Base-by-base conservation (phyloP, 805 yeast genomes). In the Cyberlindnera mycetangii region DNA sequence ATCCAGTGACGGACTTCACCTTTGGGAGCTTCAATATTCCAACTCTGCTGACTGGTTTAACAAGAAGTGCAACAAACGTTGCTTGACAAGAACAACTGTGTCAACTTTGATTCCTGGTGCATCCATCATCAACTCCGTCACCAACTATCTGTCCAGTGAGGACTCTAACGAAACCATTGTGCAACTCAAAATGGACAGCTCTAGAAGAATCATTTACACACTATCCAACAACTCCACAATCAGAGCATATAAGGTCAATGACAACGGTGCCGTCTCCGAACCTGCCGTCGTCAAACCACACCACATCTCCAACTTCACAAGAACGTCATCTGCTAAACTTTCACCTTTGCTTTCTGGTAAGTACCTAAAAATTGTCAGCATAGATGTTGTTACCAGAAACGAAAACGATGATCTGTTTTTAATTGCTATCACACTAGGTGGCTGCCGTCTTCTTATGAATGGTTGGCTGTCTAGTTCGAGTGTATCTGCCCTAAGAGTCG, bases 1-100 rank as follows among this genome's bases (percentile, higher is more conserved):
- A n/a, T 75, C 75, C 32, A 79, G 83, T 17, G 89, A 86, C 52
- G 92, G 89, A 2, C 67, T 72, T 30, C 81, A 90, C 54, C 72
- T 93, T 34, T 93, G 97, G 96, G 92, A 88, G 59, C 69, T 93
- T 43, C 82, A 79, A 47, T 93, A 93, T 61, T 76, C 90, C 6
- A 85, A 83, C 52, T 76, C 85, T 20, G 93, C 89, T 38, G 83
- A 87, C 43, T 92, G 96, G 87, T 89, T 89, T 61, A 79, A 82
- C 50, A 83, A 86, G 58, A 85, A 83, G 55, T 86, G 95, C 59
- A 80, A 79, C 54, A 89, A 89, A 62, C 79, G 83, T 32, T 89
- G 97, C 61, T 73, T 87, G 44, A 89, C 97, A 35, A 81, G 79
- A 65, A 78, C 78, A 52, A 81, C 72, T 0, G 63, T 82, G 33